phyloP scores from a whole-genome alignment of 2,329 filamentous ascomycete genomes.

The Alternaria consortialis region DNA sequence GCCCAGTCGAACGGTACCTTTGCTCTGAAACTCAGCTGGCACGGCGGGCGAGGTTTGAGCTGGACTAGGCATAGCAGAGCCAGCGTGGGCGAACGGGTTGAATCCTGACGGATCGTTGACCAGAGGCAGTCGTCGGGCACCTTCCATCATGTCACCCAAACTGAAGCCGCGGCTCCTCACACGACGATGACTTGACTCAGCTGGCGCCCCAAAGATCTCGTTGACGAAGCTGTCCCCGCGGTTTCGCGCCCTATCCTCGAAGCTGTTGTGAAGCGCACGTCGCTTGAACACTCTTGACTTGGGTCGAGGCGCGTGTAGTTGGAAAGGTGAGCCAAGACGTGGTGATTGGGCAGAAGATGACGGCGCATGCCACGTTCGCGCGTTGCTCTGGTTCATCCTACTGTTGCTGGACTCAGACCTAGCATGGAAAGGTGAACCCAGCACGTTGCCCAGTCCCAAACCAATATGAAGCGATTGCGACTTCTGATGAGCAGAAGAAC shows the following conservation, averaged over 20 bases:
- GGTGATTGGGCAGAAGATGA: conserved; percentile 34
- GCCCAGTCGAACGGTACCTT: conserved; percentile 56
- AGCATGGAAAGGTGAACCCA: conserved; percentile 56
- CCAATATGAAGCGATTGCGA: conserved; percentile 60
- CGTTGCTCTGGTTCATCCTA: conserved; percentile 37
- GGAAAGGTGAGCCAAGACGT: conserved; percentile 62
- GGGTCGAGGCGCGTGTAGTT: conserved; percentile 62
- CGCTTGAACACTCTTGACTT: conserved; percentile 65
- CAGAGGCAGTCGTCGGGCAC: conserved; percentile 61
- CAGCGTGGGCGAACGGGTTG: conserved; percentile 39
- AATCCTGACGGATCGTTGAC: conserved; percentile 58
- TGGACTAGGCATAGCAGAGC: conserved; percentile 39
- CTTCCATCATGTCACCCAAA: conserved; percentile 63
- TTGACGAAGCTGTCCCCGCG: conserved; percentile 54
- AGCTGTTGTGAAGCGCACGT: conserved; percentile 63
- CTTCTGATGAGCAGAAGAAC: conserved; percentile 62
- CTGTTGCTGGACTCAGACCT: conserved; percentile 41
- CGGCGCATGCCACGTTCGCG: conserved; percentile 48
- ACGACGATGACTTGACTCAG: conserved; percentile 63
- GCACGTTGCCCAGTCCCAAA: conserved; percentile 51
- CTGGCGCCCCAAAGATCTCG: conserved; percentile 57
- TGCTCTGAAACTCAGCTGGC: conserved; percentile 37
- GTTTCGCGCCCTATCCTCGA: conserved; percentile 57
- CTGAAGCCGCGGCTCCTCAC: conserved; percentile 70
- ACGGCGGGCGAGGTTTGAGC: conserved; percentile 28